A percentile compares a stretch with the other conserved stretches of the same genome.
These are phyloP conservation scores for Annulohypoxylon truncatum DNA, from an alignment of 2,329 filamentous ascomycete genomes.

Conservation along the genomic window DNA sequence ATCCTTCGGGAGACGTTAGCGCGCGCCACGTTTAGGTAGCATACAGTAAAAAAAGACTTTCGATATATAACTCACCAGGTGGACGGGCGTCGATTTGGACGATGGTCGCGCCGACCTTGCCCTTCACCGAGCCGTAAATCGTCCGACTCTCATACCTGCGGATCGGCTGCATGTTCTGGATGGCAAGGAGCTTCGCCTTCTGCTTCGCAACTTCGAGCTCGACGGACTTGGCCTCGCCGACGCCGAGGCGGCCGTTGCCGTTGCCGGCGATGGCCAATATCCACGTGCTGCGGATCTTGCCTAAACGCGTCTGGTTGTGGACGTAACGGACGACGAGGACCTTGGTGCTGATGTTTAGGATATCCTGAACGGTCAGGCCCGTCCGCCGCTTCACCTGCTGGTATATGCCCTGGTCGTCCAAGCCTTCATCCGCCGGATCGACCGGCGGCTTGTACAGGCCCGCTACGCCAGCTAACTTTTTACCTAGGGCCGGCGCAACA, in stretches of 20 bases:
- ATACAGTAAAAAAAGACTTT: no score
- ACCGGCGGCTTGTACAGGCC: constrained; percentile 61
- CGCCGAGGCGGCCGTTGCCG: constrained; percentile 82
- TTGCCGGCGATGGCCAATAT: constrained; percentile 87
- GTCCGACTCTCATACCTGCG: constrained; percentile 91
- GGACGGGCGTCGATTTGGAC: constrained; percentile 85
- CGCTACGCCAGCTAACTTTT: constrained; percentile 64
- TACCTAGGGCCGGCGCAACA: constrained; percentile 61
- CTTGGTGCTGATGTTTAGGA: constrained; percentile 72
- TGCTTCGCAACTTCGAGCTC: constrained; percentile 74
- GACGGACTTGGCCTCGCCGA: constrained; percentile 89
- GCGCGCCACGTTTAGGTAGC: constrained; percentile 11
- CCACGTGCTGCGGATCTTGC: constrained; percentile 85
- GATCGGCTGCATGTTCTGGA: constrained; percentile 94
- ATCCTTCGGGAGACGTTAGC: constrained; percentile 69
- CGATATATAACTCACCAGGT: constrained; percentile 76
- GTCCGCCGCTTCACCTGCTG: constrained; percentile 66
- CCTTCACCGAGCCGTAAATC: constrained; percentile 85
- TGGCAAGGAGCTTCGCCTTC: constrained; percentile 83
- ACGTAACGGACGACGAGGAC: constrained; percentile 79
- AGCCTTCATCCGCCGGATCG: constrained; percentile 62
- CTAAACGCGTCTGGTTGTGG: constrained; percentile 93
- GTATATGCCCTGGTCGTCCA: constrained; percentile 64
- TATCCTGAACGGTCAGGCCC: constrained; percentile 64
- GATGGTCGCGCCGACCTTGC: constrained; percentile 88